Evolutionary conservation across 805 yeast species (phyloP), one percentile per base, ranked within the genome.

Genomic region (Candida quercuum): DNA sequence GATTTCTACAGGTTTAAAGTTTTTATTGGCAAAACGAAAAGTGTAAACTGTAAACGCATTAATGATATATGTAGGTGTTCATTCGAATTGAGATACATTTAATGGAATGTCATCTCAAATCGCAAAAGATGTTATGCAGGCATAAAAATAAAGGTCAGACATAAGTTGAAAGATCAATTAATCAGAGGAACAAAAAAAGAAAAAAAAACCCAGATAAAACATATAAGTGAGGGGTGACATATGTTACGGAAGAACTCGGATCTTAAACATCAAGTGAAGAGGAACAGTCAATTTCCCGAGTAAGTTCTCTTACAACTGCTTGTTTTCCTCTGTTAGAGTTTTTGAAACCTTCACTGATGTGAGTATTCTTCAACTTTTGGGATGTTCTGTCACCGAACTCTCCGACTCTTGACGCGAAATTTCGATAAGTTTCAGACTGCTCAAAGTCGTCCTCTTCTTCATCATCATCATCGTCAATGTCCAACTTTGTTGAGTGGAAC

Each of bases 401-500:
- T 17, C 52, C 59, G 36, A 51, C 57, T 16, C 52, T 41, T 17
- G 43, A 37, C 4, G 46, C 55, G 35, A 47, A 52, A 5, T 25
- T 48, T 28, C 40, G 32, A 32, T 47, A 51, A 19, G 42, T 36
- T 4, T 44, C 50, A 10, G 47, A 30, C 13, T 45, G 38, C 35
- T 51, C 51, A 41, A 46, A 49, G 25, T 49, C 58, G 28, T 51
- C 56, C 21, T 52, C 57, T 23, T 52, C 57, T 27, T 30, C 38
- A 11, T 28, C 47, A 38, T 45, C 49, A 18, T 35, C 44, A 18
- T 37, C 39, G 3, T 47, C 45, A 25, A 36, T 40, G 8, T 38
- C 45, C 14, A 39, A 31, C 17, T 28, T 43, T 3, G 45, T 32
- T 32, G 45, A 46, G 2, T 39, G 37, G 30, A 58, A 57, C 66